Evolutionary conservation across 352 stramenopile genomes (phyloP).

Genomic region (Aphanomyces invadans): DNA sequence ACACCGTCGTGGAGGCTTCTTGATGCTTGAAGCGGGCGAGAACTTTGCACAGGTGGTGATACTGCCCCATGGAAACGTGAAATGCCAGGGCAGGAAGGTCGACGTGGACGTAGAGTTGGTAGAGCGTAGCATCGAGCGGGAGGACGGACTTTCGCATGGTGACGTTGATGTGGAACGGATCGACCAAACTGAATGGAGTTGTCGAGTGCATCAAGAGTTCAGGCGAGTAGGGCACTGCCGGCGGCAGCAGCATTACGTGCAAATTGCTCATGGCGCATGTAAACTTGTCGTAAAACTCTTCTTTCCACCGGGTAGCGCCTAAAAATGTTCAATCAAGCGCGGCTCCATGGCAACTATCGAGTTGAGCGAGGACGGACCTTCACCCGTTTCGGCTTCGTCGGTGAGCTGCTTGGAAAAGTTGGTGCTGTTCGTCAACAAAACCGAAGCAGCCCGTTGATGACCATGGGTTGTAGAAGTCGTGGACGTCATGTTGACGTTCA

Average conservation of each 20-base stretch:
- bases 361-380: conserved; percentile 35
- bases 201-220: conserved; percentile 33
- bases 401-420: conserved; percentile 82
- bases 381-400: conserved; percentile 75
- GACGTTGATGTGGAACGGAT: conserved; percentile 84
- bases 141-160: conserved; percentile 78
- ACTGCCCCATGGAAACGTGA: conserved; percentile 80
- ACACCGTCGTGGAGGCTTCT: conserved; percentile 9
- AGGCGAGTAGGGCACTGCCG: conserved; percentile 36
- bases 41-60: conserved; percentile 59
- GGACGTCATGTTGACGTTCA: conserved; percentile 40
- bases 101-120: conserved; percentile 71
- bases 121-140: conserved; percentile 74
- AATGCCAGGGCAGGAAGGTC: conserved; percentile 76
- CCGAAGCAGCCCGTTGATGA: conserved; percentile 13
- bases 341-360: no score
- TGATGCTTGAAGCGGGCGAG: conserved; percentile 45
- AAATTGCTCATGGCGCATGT: conserved; percentile 74
- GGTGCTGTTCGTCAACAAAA: conserved; percentile 32
- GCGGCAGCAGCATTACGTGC: conserved; percentile 69
- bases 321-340: background rate
- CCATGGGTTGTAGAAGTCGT: conserved; percentile 1
- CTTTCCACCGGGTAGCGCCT: conserved; percentile 77
- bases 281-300: conserved; percentile 89
- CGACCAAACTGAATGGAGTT: conserved; percentile 64